Conservation (phyloP, 306 rosid species). For the Neltuma alba region DNA sequence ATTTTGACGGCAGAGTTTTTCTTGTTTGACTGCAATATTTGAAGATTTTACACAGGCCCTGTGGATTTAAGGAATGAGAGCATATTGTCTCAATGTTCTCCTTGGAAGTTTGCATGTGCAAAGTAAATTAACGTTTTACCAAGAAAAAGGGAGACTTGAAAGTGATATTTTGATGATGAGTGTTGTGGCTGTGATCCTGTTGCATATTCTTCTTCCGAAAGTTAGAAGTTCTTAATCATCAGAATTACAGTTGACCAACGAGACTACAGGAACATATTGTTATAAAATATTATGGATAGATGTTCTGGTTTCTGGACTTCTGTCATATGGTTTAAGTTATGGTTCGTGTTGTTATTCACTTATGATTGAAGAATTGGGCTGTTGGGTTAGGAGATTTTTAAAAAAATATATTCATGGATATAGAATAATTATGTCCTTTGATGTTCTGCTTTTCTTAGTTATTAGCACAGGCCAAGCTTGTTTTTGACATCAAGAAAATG, state of each 20-base stretch:
- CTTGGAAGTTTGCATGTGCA: slow-evolving; percentile 20
- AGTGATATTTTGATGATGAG: not conserved
- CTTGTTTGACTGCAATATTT: not conserved
- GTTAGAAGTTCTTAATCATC: slow-evolving; percentile 4
- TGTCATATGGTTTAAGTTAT: not conserved
- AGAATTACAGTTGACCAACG: not conserved
- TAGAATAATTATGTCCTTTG: not conserved
- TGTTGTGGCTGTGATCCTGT: slow-evolving; percentile 28
- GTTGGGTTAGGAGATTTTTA: not conserved
- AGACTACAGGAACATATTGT: not conserved
- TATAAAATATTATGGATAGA: not conserved
- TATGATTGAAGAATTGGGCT: slow-evolving; percentile 14
- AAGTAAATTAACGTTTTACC: not conserved
- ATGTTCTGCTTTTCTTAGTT: not conserved
- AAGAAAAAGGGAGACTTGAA: not conserved
- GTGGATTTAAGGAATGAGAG: not conserved
- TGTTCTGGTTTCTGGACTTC: slow-evolving; percentile 14
- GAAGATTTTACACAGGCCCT: not conserved
- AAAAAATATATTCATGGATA: not conserved
- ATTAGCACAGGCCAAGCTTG: slow-evolving; percentile 17
- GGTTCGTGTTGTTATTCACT: slow-evolving; percentile 16
- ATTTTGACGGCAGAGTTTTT: slow-evolving; percentile 6
- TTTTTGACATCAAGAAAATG: slow-evolving; percentile 10
- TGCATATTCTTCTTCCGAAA: slow-evolving; percentile 11
- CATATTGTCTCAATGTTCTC: slow-evolving; percentile 4